These are phyloP conservation scores for Porcisia deanei DNA, from an alignment of 208 protist genomes.

Conservation along the genomic window DNA sequence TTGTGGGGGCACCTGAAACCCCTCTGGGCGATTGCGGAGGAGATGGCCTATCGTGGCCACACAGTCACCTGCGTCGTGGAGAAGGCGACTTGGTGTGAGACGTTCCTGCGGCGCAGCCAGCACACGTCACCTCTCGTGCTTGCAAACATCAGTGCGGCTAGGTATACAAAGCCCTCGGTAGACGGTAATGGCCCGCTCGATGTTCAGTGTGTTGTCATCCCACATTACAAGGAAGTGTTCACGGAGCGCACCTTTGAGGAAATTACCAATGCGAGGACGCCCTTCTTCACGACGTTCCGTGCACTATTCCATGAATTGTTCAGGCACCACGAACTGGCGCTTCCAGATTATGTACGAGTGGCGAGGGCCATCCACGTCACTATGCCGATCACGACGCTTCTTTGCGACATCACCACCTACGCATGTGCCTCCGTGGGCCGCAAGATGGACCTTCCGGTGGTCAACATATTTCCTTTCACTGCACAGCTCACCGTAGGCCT, in stretches of 20 bases:
- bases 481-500: slow-evolving; percentile 40
- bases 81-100: slow-evolving; percentile 42
- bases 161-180: not conserved
- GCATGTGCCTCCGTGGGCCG: slow-evolving; percentile 35
- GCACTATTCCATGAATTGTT: slow-evolving; percentile 30
- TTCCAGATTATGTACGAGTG: slow-evolving; percentile 34
- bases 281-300: slow-evolving; percentile 12
- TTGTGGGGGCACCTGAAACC: slow-evolving; percentile 53
- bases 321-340: slow-evolving; percentile 37
- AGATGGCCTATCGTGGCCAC: slow-evolving; percentile 51
- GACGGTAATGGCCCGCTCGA: slow-evolving; percentile 11
- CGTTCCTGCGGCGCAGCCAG: slow-evolving; percentile 13
- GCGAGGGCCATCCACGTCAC: slow-evolving; percentile 22
- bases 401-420: slow-evolving; percentile 50
- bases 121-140: slow-evolving; percentile 12
- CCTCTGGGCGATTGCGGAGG: slow-evolving; percentile 41
- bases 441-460: slow-evolving; percentile 33
- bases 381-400: slow-evolving; percentile 43
- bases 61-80: slow-evolving; percentile 53
- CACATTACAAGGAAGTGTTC: slow-evolving; percentile 26
- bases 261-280: slow-evolving; percentile 13
- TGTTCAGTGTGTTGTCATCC: slow-evolving; percentile 35
- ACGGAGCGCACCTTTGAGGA: slow-evolving; percentile 19
- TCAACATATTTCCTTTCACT: slow-evolving; percentile 47
- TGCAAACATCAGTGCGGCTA: not conserved